Conservation (phyloP, 2,329 filamentous ascomycete species). For the Xylariaceae sp. region DNA sequence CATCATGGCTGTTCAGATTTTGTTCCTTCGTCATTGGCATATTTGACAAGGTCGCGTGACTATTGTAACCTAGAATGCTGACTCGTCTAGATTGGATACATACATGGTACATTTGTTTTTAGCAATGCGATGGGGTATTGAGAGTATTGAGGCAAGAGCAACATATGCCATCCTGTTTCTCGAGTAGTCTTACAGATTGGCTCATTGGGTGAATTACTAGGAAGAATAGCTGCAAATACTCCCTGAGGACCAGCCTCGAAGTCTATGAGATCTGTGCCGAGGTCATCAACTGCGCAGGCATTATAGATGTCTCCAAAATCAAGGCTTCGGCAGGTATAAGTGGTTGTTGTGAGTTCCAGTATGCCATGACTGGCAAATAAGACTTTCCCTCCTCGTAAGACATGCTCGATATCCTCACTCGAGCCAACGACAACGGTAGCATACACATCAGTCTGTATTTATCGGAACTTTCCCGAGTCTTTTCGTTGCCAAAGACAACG, state of each 20-base stretch:
- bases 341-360: constrained; percentile 3
- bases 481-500: constrained; percentile 34
- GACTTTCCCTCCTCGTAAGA: constrained; percentile 23
- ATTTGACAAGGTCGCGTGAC: too few species aligned
- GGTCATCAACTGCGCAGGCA: constrained; percentile 19
- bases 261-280: constrained; percentile 17
- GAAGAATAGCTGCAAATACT: constrained; percentile 27
- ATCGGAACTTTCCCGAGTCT: not conserved
- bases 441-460: constrained; percentile 9
- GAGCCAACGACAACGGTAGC: constrained; percentile 18
- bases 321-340: constrained; percentile 17
- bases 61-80: too few species aligned
- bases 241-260: constrained; percentile 16
- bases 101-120: too few species aligned
- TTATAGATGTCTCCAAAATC: constrained; percentile 15
- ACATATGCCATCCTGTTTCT: too few species aligned
- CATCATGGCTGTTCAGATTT: too few species aligned
- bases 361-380: constrained; percentile 14
- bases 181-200: constrained; percentile 20
- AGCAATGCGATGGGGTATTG: too few species aligned
- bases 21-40: too few species aligned
- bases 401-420: constrained; percentile 20
- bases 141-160: not conserved
- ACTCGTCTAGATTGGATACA: too few species aligned
- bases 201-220: constrained; percentile 36